phyloP scores from a whole-genome alignment of 371 early-diverging fungal genomes.

The Apophysomyces elegans region DNA sequence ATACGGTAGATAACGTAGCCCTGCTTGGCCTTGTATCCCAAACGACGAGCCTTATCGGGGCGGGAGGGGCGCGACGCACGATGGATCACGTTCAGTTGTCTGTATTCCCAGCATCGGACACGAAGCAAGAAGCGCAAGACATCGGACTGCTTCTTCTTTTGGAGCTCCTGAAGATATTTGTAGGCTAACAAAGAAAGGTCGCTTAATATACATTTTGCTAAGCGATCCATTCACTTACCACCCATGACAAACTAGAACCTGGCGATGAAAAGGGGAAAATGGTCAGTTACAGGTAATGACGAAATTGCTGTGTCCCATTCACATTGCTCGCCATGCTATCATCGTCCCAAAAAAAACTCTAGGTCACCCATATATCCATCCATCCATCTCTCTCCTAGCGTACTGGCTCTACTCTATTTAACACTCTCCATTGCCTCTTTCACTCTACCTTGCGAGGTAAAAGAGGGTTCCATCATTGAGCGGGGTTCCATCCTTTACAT shows the following conservation, averaged over 20 bases:
- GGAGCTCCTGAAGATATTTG: constrained; percentile 97
- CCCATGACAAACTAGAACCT: constrained; percentile 20
- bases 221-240: constrained; percentile 11
- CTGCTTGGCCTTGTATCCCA: constrained; percentile 99
- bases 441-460: constrained; percentile 16
- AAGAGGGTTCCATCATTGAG: constrained; percentile 12
- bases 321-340: neutral
- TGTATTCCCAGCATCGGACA: constrained; percentile 99
- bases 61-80: constrained; percentile 98
- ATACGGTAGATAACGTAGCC: constrained; percentile 98
- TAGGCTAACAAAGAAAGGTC: constrained; percentile 59
- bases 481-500: constrained; percentile 3
- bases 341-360: neutral
- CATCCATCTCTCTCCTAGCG: constrained; percentile 5
- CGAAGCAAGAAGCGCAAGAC: constrained; percentile 98
- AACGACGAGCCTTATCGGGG: constrained; percentile 98
- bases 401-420: neutral
- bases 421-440: neutral
- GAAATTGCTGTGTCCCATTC: neutral
- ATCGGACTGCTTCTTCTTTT: constrained; percentile 99
- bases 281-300: neutral
- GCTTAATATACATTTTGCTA: neutral
- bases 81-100: constrained; percentile 97
- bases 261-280: neutral
- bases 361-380: constrained; percentile 10